A percentile compares a stretch with the other conserved stretches of the same genome.
These are phyloP conservation scores for Cryoendolithus antarcticus DNA, from an alignment of 2,329 filamentous ascomycete species.

Conservation along the genomic window DNA sequence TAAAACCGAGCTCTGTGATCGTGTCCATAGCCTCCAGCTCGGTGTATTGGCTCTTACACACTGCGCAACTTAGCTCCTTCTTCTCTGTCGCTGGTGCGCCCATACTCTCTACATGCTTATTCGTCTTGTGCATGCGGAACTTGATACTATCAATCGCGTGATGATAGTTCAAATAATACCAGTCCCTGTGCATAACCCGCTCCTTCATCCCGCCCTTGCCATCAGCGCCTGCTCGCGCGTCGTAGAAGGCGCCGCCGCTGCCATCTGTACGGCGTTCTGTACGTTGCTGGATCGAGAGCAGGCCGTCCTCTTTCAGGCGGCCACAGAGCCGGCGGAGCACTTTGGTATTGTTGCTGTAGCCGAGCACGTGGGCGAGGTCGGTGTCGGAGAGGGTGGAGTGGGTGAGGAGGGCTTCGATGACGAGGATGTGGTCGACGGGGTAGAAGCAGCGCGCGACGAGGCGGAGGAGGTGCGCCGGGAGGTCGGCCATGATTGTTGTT, in stretches of 20 bases:
- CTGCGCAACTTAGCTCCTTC: conserved; percentile 78
- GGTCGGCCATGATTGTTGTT: conserved; percentile 36
- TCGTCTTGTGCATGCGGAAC: conserved; percentile 78
- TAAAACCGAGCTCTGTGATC: conserved; percentile 46
- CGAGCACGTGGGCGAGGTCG: conserved; percentile 76
- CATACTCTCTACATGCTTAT: conserved; percentile 75
- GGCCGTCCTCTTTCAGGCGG: conserved; percentile 71
- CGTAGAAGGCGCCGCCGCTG: conserved; percentile 11
- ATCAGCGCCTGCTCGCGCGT: conserved; percentile 2
- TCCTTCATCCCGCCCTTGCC: conserved; percentile 14
- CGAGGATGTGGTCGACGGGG: conserved; percentile 68
- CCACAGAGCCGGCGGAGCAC: conserved; percentile 83
- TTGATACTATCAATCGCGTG: conserved; percentile 94
- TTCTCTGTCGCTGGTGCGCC: conserved; percentile 67
- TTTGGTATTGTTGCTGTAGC: conserved; percentile 63
- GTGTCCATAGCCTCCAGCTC: conserved; percentile 78
- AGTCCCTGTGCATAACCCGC: conserved; percentile 50
- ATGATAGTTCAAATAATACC: conserved; percentile 95
- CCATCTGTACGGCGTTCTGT: conserved; percentile 23
- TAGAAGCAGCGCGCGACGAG: conserved; percentile 81
- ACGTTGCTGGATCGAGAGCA: conserved; percentile 62
- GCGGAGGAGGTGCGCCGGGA: conserved; percentile 68
- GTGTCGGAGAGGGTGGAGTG: conserved; percentile 68
- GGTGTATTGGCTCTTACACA: conserved; percentile 78
- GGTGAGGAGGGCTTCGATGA: conserved; percentile 66